These are phyloP conservation scores for Tetrapyrgos nigripes DNA, from an alignment of 1,284 basidiomycete genomes.

Conservation along the genomic window DNA sequence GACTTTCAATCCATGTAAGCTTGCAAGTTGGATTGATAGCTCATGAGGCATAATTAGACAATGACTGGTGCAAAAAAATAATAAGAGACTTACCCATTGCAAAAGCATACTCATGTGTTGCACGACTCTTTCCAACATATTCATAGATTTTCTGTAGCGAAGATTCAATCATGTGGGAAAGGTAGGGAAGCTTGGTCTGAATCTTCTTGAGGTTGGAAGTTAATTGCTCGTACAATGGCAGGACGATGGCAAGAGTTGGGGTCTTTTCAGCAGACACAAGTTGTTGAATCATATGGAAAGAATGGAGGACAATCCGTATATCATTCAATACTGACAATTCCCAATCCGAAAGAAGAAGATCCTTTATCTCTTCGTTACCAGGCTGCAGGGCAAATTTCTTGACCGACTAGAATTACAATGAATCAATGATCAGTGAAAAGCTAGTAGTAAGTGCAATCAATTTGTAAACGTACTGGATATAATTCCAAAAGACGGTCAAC, in stretches of 20 bases:
- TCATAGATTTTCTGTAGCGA: constrained; percentile 35
- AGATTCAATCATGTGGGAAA: constrained; percentile 25
- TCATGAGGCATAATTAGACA: no score
- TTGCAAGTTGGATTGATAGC: background rate
- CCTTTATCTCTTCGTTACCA: no score
- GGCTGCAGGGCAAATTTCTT: background rate
- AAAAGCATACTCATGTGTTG: constrained; percentile 36
- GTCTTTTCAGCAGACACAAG: constrained; percentile 26
- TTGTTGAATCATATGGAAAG: constrained; percentile 27
- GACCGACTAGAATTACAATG: background rate
- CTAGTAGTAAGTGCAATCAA: no score
- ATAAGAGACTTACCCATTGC: constrained; percentile 44
- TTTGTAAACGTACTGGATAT: constrained; percentile 27
- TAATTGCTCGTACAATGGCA: constrained; percentile 27
- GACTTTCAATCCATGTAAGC: background rate
- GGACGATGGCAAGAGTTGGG: constrained; percentile 23
- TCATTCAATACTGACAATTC: constrained; percentile 24
- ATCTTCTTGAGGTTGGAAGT: constrained; percentile 10
- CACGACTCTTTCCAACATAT: constrained; percentile 32
- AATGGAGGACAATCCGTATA: constrained; percentile 21
- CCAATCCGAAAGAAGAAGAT: background rate
- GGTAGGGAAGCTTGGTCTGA: constrained; percentile 10
- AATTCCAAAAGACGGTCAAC: constrained; percentile 34
- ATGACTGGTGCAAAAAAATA: no score
- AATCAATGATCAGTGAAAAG: background rate